These are phyloP conservation scores for Voacanga thouarsii DNA, from an alignment of 257 asterid genomes.

Conservation along the genomic window DNA sequence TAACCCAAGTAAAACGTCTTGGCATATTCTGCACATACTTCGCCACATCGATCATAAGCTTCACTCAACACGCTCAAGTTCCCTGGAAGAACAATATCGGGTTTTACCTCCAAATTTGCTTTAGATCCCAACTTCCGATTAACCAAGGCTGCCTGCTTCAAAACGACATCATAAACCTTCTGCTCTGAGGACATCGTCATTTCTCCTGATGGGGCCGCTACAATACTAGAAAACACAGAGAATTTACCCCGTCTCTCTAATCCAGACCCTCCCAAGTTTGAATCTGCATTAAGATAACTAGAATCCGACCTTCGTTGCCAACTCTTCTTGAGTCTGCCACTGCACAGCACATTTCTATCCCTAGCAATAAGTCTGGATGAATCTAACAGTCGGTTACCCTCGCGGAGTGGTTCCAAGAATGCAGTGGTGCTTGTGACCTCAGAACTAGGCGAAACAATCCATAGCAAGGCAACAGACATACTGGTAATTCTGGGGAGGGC, in stretches of 20 bases:
- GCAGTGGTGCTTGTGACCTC: slow-evolving; percentile 52
- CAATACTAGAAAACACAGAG: slow-evolving; percentile 45
- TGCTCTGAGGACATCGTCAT: slow-evolving; percentile 72
- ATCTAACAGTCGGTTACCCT: slow-evolving; percentile 42
- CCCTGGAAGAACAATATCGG: slow-evolving; percentile 63
- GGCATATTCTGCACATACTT: slow-evolving; percentile 97
- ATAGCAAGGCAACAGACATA: slow-evolving; percentile 74
- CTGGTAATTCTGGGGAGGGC: slow-evolving; percentile 20
- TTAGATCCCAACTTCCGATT: slow-evolving; percentile 48
- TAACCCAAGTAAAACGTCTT: slow-evolving; percentile 95
- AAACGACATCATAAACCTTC: slow-evolving; percentile 87
- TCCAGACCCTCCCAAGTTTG: slow-evolving; percentile 35
- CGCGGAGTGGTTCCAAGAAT: slow-evolving; percentile 50
- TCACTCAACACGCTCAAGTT: slow-evolving; percentile 61
- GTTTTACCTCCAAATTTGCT: slow-evolving; percentile 59
- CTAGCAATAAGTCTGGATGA: slow-evolving; percentile 33
- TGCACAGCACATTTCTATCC: slow-evolving; percentile 30
- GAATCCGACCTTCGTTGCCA: slow-evolving; percentile 34
- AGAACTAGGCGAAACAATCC: slow-evolving; percentile 67
- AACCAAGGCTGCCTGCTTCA: slow-evolving; percentile 90
- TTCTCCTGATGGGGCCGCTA: slow-evolving; percentile 74
- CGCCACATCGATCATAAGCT: slow-evolving; percentile 94
- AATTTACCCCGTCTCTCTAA: slow-evolving; percentile 34
- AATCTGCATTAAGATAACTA: slow-evolving; percentile 37
- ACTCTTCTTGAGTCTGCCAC: slow-evolving; percentile 35